Conservation (phyloP, 179 eudicot species). For the Spergularia azorica region DNA sequence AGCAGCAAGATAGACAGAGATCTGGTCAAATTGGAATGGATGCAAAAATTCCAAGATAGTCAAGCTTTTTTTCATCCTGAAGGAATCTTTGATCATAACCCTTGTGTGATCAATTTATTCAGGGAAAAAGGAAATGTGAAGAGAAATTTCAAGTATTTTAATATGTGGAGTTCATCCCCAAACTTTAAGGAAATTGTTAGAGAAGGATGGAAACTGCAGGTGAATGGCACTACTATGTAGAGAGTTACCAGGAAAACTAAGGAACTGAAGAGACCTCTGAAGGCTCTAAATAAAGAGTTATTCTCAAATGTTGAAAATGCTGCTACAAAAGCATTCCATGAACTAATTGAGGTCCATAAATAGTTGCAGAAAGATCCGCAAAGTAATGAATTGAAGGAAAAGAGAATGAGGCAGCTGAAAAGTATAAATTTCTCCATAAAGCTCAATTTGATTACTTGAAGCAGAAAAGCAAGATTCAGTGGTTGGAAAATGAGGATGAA, state of each 20-base stretch:
- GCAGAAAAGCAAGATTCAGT: neutral
- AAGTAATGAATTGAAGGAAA: neutral
- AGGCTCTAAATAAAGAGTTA: no score
- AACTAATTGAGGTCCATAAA: no score
- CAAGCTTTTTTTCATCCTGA: neutral
- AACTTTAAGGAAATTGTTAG: neutral
- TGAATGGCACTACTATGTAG: neutral
- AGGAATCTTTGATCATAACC: neutral
- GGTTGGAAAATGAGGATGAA: neutral
- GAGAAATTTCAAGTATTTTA: neutral
- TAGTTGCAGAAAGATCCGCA: no score
- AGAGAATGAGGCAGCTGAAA: neutral
- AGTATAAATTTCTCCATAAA: no score
- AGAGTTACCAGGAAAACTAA: neutral
- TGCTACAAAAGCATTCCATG: no score
- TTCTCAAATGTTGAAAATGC: no score
- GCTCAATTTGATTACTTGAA: neutral
- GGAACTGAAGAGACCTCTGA: no score
- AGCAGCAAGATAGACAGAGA: no score
- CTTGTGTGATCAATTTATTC: neutral
- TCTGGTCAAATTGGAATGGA: no score
- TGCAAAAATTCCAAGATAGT: neutral
- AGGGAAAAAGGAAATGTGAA: neutral
- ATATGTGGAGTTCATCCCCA: neutral
- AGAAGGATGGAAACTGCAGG: neutral